Evolutionary conservation across 768 basidiomycete genomes (phyloP).

Genomic region (Coprinopsis sp.): DNA sequence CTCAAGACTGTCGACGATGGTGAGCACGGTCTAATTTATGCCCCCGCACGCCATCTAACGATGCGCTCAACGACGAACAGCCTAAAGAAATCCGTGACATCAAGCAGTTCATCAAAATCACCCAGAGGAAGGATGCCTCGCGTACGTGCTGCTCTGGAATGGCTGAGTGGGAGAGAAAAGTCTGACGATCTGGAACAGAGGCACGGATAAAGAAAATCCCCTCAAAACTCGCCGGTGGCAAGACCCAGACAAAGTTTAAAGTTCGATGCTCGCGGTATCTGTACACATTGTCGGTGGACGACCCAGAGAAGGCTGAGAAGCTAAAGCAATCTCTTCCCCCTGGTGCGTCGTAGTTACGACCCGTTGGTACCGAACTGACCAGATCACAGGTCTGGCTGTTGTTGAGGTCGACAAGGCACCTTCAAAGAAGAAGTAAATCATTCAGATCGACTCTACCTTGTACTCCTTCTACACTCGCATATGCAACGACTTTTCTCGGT

Average conservation of each 20-base stretch:
- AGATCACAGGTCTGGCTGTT: conserved; percentile 55
- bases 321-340: conserved; percentile 93
- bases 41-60: background rate
- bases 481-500: too few relatives aligned
- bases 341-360: conserved; percentile 49
- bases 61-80: conserved; percentile 33
- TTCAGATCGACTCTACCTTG: conserved; percentile 8
- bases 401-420: conserved; percentile 59
- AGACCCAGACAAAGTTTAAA: conserved; percentile 95
- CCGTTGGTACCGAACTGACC: too few relatives aligned
- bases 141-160: conserved; percentile 52
- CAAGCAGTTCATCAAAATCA: conserved; percentile 97
- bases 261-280: conserved; percentile 94
- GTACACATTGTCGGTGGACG: conserved; percentile 95
- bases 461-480: conserved; percentile 16
- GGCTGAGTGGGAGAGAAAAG: conserved; percentile 1
- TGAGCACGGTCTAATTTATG: conserved; percentile 22
- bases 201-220: conserved; percentile 96
- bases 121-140: conserved; percentile 94
- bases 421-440: conserved; percentile 74
- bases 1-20: conserved; percentile 40
- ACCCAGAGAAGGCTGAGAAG: conserved; percentile 98
- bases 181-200: conserved; percentile 46
- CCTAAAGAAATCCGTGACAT: conserved; percentile 98
- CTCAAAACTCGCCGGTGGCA: conserved; percentile 60